Evolutionary conservation across 139 green algal genomes (phyloP), one percentile per base, ranked within the genome.

Genomic region (Tetraselmis chui): DNA sequence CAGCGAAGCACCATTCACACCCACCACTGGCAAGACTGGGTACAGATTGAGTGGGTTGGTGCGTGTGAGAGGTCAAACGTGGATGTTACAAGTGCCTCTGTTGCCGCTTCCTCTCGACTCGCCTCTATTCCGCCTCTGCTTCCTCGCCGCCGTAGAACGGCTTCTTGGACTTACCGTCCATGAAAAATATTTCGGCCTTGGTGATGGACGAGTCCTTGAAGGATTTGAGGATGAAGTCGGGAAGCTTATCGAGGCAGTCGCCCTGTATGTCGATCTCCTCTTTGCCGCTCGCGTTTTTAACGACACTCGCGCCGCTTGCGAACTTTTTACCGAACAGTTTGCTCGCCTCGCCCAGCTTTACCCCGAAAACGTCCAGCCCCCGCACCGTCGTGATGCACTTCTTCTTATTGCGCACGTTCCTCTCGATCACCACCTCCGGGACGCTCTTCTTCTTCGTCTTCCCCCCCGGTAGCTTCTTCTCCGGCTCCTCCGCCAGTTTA

Each of bases 301-400:
- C 91, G 0, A 99, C 94, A 2, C 88, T 94, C 0, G 92, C 91
- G 0, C 97, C 97, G 80, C 93, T 97, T 23, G 97, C 97, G 90
- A 99, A 99, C 87, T 99, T 99, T 84, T 99, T 99, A 79, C 97
- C 97, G 83, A 98, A 97, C 30, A 97, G 81, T 90, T 99, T 99
- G 32, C 92, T 84, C 0, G 95, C 96, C 18, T 98, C 95, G 24
- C 85, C 80, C 1, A 98, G 91, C 88, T 98, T 98, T 1, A 98
- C 86, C 23, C 92, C 92, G 85, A 98, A 98, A 1, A 86, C 80
- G 29, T 98, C 95, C 29, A 99, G 81, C 0, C 96, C 96, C 26
- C 86, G 89, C 2, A 99, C 90, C 1, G 92, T 97, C 1, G 96
- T 99, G 26, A 97, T 90, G 84, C 85, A 92, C 89, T 99, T 99